Conservation (phyloP, 306 rosid species). For the Quercus variabilis region DNA sequence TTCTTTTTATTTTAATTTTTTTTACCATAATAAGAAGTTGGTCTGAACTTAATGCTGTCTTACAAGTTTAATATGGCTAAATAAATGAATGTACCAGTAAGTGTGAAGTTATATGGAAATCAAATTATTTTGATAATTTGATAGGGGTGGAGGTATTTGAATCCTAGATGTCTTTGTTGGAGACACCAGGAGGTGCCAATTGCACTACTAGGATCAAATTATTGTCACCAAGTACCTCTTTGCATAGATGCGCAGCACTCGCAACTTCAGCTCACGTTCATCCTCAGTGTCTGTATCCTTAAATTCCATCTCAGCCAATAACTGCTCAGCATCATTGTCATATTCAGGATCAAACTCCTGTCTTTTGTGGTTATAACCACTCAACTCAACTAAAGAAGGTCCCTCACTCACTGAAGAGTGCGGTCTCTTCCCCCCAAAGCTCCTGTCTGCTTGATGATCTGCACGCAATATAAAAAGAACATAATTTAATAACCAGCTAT, state of each 20-base stretch:
- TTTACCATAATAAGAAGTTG: neutral
- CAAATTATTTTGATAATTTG: slow-evolving; percentile 1
- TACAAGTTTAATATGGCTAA: neutral
- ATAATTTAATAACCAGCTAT: neutral
- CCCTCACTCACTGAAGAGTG: slow-evolving; percentile 58
- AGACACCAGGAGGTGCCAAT: too few species aligned
- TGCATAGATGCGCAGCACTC: slow-evolving; percentile 68
- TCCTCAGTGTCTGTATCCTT: slow-evolving; percentile 83
- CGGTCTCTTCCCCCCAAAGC: slow-evolving; percentile 62
- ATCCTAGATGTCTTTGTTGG: too few species aligned
- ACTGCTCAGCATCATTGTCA: slow-evolving; percentile 90
- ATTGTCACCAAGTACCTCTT: slow-evolving; percentile 52
- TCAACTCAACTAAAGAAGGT: slow-evolving; percentile 76
- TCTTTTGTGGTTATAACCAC: slow-evolving; percentile 86
- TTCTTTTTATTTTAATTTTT: neutral
- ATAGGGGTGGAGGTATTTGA: too few species aligned
- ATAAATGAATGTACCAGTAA: neutral
- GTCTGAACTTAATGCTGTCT: neutral
- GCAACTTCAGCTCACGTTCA: slow-evolving; percentile 79
- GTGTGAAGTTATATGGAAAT: slow-evolving; percentile 7
- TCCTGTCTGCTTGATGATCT: slow-evolving; percentile 72
- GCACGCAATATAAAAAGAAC: slow-evolving; percentile 15
- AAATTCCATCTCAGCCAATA: slow-evolving; percentile 95
- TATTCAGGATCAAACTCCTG: slow-evolving; percentile 94
- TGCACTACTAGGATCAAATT: neutral